Percentiles rank a stretch among this genome's conserved stretches.
These are phyloP conservation scores for Barnettozyma californica DNA, from an alignment of 805 yeast genomes.

Conservation along the genomic window DNA sequence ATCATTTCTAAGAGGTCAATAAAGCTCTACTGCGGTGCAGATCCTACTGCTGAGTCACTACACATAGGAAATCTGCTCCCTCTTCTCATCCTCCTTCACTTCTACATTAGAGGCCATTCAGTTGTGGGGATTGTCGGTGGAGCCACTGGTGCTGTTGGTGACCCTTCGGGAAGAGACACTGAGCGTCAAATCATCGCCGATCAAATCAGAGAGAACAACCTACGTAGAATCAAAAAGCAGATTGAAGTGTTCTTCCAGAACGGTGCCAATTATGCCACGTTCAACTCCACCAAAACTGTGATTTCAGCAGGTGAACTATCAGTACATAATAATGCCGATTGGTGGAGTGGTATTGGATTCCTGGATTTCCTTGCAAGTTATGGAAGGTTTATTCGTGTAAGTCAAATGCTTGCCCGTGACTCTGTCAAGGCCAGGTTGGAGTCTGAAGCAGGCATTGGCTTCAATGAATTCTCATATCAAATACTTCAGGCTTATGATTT, in stretches of 20 bases:
- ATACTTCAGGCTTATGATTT: slow-evolving; percentile 91
- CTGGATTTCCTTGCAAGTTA: slow-evolving; percentile 70
- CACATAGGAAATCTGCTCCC: slow-evolving; percentile 92
- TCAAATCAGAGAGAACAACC: slow-evolving; percentile 48
- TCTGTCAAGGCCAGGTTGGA: slow-evolving; percentile 72
- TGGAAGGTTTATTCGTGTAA: slow-evolving; percentile 76
- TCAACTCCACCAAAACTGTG: slow-evolving; percentile 17
- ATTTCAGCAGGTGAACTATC: slow-evolving; percentile 37
- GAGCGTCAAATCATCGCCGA: slow-evolving; percentile 63
- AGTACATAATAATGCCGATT: slow-evolving; percentile 60
- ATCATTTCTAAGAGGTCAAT: slow-evolving; percentile 31
- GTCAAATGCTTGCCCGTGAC: slow-evolving; percentile 85
- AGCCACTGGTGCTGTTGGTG: slow-evolving; percentile 95
- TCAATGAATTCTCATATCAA: slow-evolving; percentile 92
- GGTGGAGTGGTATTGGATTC: slow-evolving; percentile 83
- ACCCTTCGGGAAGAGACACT: slow-evolving; percentile 86
- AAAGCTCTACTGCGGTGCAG: slow-evolving; percentile 88
- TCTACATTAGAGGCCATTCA: slow-evolving; percentile 77
- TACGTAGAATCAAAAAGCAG: slow-evolving; percentile 54
- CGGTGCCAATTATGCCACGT: slow-evolving; percentile 57
- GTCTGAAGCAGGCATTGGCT: slow-evolving; percentile 76
- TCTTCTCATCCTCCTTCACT: slow-evolving; percentile 76
- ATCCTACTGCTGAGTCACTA: slow-evolving; percentile 85
- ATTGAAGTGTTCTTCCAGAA: slow-evolving; percentile 52
- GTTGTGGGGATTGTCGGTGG: slow-evolving; percentile 87